Evolutionary conservation across 2,329 filamentous ascomycete genomes (phyloP).

Genomic region (Fusarium torreyae): DNA sequence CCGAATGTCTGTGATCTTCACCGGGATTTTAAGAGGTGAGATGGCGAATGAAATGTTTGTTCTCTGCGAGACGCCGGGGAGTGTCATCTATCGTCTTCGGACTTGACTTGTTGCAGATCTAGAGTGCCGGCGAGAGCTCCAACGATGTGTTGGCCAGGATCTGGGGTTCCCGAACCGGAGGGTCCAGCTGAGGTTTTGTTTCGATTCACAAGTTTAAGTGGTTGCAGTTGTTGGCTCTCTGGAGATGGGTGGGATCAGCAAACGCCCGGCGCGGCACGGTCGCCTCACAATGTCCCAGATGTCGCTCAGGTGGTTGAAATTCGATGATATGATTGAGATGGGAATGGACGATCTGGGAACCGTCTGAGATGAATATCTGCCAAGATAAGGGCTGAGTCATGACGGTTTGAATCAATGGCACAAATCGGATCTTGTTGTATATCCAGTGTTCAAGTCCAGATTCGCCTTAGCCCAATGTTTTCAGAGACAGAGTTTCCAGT

Average conservation of each 20-base stretch:
- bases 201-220: conserved; percentile 21
- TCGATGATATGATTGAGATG: neutral
- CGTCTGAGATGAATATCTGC: neutral
- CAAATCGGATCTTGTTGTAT: neutral
- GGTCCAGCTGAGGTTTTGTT: conserved; percentile 12
- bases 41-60: conserved; percentile 20
- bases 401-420: neutral
- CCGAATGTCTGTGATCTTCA: conserved; percentile 26
- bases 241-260: conserved; percentile 15
- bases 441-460: neutral
- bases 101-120: conserved; percentile 17
- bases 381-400: neutral
- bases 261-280: neutral
- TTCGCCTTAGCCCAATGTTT: neutral
- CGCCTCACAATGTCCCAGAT: neutral
- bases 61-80: conserved; percentile 1
- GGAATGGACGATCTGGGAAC: conserved; percentile 4
- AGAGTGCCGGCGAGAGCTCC: conserved; percentile 1
- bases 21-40: conserved; percentile 8
- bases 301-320: conserved; percentile 13
- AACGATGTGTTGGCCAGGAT: conserved; percentile 14
- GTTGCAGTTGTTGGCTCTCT: conserved; percentile 29
- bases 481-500: conserved; percentile 12
- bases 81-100: conserved; percentile 1
- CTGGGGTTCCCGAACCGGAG: conserved; percentile 7